Evolutionary conservation across 352 stramenopile species (phyloP).

Genomic region (Globisporangium nunn): DNA sequence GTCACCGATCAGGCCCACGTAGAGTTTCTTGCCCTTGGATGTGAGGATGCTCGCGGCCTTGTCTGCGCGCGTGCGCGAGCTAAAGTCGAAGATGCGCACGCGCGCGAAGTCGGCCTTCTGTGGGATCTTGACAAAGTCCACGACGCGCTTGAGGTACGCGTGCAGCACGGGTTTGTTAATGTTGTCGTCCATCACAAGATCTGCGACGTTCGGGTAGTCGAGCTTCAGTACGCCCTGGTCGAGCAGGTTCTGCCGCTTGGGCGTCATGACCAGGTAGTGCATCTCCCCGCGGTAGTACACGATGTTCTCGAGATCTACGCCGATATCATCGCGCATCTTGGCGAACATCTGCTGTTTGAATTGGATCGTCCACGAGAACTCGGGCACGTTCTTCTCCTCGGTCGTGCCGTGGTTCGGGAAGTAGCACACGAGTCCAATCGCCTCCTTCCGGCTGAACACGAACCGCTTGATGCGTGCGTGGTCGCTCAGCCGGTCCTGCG

Average conservation of each 20-base stretch:
- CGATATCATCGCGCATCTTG: constrained; percentile 60
- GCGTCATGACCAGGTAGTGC: constrained; percentile 85
- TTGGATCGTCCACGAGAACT: constrained; percentile 84
- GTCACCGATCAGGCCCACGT: constrained; percentile 73
- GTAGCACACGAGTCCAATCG: constrained; percentile 78
- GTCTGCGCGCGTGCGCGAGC: constrained; percentile 60
- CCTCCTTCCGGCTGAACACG: constrained; percentile 74
- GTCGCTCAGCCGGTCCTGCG: constrained; percentile 55
- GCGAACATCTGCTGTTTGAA: constrained; percentile 84
- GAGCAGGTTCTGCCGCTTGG: constrained; percentile 70
- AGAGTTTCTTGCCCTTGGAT: constrained; percentile 67
- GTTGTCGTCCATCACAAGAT: constrained; percentile 65
- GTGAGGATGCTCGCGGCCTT: constrained; percentile 65
- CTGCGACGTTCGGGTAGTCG: constrained; percentile 52
- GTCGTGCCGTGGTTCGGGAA: constrained; percentile 64
- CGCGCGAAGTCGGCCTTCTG: constrained; percentile 59
- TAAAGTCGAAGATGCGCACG: constrained; percentile 83
- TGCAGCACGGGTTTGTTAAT: constrained; percentile 50
- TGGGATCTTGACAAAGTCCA: constrained; percentile 67
- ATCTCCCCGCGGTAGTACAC: constrained; percentile 85
- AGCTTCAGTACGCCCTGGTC: constrained; percentile 63
- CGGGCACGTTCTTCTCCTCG: constrained; percentile 68
- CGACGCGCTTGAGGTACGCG: constrained; percentile 59
- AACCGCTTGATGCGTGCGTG: constrained; percentile 70
- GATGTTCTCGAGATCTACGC: constrained; percentile 77